Evolutionary conservation across 305 asterid genomes (phyloP).

Genomic region (Solanum hybrid): DNA sequence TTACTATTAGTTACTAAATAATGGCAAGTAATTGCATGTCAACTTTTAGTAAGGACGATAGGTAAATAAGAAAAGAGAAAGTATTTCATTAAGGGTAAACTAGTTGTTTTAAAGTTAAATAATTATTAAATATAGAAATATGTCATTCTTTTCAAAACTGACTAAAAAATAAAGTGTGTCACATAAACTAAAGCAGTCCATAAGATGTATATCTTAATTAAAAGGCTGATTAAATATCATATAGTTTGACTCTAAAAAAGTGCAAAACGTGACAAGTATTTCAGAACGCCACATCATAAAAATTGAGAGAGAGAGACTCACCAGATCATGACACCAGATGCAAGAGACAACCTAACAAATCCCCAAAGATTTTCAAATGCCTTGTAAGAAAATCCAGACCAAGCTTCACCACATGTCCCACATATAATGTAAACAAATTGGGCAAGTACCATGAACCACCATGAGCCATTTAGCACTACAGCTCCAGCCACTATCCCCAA

Average conservation of each 20-base stretch:
- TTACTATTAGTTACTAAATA: too few species aligned
- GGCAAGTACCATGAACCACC: conserved; percentile 10
- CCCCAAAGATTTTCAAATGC: conserved; percentile 10
- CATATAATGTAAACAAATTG: neutral
- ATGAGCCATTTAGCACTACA: neutral
- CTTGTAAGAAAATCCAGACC: conserved; percentile 11
- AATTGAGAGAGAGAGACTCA: neutral
- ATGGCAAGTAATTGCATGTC: too few species aligned
- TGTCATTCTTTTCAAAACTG: neutral
- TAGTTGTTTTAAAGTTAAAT: too few species aligned
- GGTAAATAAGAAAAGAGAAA: too few species aligned
- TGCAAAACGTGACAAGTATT: neutral
- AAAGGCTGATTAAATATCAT: neutral
- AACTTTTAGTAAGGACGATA: neutral
- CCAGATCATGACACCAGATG: neutral
- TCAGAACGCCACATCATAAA: neutral
- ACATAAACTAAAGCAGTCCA: neutral
- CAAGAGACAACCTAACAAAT: conserved; percentile 8
- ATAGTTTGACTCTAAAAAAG: neutral
- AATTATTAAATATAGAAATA: neutral
- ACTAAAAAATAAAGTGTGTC: neutral
- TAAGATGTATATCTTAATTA: neutral
- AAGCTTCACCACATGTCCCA: conserved; percentile 12
- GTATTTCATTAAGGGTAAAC: neutral
- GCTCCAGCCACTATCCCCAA: conserved; percentile 10